Evolutionary conservation across 345 rosid genomes (phyloP), one percentile per base, ranked within the genome.

Genomic region (Pelargonium nanum): DNA sequence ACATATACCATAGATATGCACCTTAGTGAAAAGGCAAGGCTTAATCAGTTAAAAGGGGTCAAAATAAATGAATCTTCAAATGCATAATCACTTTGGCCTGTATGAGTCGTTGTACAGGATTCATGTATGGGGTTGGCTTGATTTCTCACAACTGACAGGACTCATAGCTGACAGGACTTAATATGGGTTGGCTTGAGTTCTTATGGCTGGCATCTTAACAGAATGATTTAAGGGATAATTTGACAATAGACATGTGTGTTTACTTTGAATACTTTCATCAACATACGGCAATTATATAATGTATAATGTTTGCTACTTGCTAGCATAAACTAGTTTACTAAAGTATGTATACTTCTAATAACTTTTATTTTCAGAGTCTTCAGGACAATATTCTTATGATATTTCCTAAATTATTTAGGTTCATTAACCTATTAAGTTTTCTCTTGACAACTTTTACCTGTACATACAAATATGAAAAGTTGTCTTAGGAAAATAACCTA

Each of bases 1-100:
- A 69, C 44, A 75, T 24, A 51, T 12, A 63, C 62, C 30, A 78
- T 55, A 62, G 60, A 55, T 61, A 17, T 57, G 65, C 12, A 5
- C 24, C 58, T 76, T 58, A 58, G 59, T 44, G 71, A 56, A 54
- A 30, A 19, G n/a, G 23, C 34, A 19, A 9, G 26, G 15, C 48
- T 40, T 40, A 40, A 40, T 12, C n/a, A n/a, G n/a, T 40, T 40
- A 40, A 6, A 40, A 40, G n/a, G n/a, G n/a, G n/a, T 6, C 15
- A 40, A 40, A 40, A 40, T 12, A 40, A 40, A 40, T 40, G 48
- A 40, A 17, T 5, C 6, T 30, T 30, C 10, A 40, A 40, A 40
- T 40, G 48, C 9, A 17, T 5, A 30, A 5, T 30, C 10, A 30
- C 40, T 30, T 30, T 30, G 40, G 40, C 40, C 6, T 5, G 9